phyloP scores from a whole-genome alignment of 768 basidiomycete genomes.

The Auriscalpium microsporum region DNA sequence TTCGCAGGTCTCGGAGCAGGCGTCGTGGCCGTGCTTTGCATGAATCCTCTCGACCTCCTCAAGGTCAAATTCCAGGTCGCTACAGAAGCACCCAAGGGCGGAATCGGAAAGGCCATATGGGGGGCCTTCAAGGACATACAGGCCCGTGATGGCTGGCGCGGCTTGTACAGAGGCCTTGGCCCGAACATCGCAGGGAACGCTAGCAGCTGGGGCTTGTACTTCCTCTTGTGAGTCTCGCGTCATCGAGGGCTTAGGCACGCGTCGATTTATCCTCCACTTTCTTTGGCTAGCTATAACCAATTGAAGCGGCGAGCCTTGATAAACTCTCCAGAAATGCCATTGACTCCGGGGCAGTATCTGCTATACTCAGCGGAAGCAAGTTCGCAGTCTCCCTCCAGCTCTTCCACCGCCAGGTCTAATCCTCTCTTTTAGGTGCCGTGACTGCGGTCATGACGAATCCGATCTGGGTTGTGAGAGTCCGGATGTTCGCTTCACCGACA shows the following conservation, averaged over 20 bases:
- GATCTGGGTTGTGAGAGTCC: slow-evolving; percentile 94
- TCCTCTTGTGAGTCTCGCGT: slow-evolving; percentile 72
- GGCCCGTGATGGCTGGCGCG: slow-evolving; percentile 65
- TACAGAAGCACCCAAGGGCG: slow-evolving; percentile 51
- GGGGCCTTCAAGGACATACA: slow-evolving; percentile 65
- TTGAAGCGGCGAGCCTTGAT: slow-evolving; percentile 74
- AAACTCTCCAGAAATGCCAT: slow-evolving; percentile 52
- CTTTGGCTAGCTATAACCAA: slow-evolving; percentile 71
- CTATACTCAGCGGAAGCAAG: slow-evolving; percentile 93
- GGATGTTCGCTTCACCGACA: slow-evolving; percentile 82
- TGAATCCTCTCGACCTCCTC: slow-evolving; percentile 95
- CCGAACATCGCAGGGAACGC: slow-evolving; percentile 94
- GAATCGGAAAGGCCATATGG: slow-evolving; percentile 71
- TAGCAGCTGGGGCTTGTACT: slow-evolving; percentile 95
- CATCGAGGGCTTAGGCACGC: background rate
- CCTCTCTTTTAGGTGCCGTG: slow-evolving; percentile 59
- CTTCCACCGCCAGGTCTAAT: slow-evolving; percentile 2
- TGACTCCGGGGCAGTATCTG: slow-evolving; percentile 75
- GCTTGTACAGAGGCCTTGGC: slow-evolving; percentile 83
- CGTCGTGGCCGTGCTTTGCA: slow-evolving; percentile 83
- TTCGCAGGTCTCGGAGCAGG: slow-evolving; percentile 90
- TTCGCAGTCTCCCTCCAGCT: slow-evolving; percentile 41
- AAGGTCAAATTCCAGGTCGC: slow-evolving; percentile 92
- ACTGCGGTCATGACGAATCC: slow-evolving; percentile 96
- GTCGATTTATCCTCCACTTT: background rate